Evolutionary conservation across 495 filamentous ascomycete genomes (phyloP).

Genomic region (Wilcoxina mikolae): DNA sequence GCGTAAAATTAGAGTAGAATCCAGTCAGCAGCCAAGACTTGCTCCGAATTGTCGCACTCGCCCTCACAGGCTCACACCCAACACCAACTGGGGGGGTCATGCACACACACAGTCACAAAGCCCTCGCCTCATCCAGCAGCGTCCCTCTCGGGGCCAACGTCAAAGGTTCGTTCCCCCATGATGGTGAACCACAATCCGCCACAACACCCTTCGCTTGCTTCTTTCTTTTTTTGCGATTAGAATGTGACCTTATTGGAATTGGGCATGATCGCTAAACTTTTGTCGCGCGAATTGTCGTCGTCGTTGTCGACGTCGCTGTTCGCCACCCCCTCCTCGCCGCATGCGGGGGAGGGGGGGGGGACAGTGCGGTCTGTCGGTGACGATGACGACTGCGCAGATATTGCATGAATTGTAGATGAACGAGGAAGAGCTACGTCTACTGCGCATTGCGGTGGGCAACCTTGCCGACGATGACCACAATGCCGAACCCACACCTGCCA

Average conservation of each 20-base stretch:
- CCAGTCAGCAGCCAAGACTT: too few species aligned
- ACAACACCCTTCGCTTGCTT: background rate
- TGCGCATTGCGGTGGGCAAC: conserved; percentile 10
- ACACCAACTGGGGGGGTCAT: too few species aligned
- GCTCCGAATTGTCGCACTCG: too few species aligned
- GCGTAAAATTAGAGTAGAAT: too few species aligned
- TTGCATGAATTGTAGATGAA: conserved; percentile 17
- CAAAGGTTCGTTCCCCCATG: background rate
- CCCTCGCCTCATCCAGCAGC: background rate
- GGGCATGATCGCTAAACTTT: conserved; percentile 8
- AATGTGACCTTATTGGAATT: conserved; percentile 9
- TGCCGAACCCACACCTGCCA: background rate
- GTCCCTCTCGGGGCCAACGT: background rate
- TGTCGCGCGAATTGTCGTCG: conserved; percentile 11
- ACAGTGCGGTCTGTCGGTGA: background rate
- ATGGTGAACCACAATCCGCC: background rate
- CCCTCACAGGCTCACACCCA: too few species aligned
- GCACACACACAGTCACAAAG: background rate
- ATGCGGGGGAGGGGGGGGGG: conserved; percentile 8
- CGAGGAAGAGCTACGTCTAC: conserved; percentile 17
- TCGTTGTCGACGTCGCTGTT: conserved; percentile 5
- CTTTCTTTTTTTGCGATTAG: background rate
- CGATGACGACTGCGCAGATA: background rate
- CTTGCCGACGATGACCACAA: background rate
- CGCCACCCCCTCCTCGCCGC: conserved; percentile 5